Base-by-base conservation (phyloP, 163 green algal genomes). In the Botryococcus braunii region DNA sequence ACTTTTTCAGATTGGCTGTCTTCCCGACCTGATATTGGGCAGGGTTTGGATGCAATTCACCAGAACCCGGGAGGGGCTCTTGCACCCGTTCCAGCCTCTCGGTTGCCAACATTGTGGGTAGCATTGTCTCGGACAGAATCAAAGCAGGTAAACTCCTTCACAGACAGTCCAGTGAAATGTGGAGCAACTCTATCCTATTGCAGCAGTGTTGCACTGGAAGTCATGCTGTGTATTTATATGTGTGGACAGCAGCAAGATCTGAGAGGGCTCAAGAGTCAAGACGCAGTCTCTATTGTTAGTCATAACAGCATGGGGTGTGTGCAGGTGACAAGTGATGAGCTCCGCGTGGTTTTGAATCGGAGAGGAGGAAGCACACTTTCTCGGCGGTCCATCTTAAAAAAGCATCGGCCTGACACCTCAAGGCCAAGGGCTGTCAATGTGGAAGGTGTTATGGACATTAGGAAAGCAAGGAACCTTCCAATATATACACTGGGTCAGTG, bases 341-440 rank as follows among this genome's bases (percentile, higher is more conserved):
- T 78, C 74, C 63, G 67, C 31, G 35, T 71, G 56, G 85, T 95
- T 76, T 79, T 94, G 65, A 48, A 41, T 48, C 78, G 82, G 69
- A 83, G 91, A 36, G 73, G 74, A 25, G 91, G 91, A 40, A 70
- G 65, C 52, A 88, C 85, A n/a, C 82, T 97, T 35, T 88, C 79
- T 13, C 74, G 79, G 21, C 78, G 82, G 52, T 93, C 88, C 69
- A 96, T 97, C 75, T 83, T 97, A 49, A 97, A 96, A 75, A 21
- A 7, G 11, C n/a, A 35, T 7, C 50, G 32, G 52, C 52, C 67
- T 6, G 35, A 55, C 58, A 68, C 58, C n/a, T 27, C n/a, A n/a
- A n/a, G n/a, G n/a, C n/a, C n/a, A n/a, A 17, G 43, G 43, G 46
- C 32, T 4, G 43, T 80, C 59, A 56, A 68, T 23, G 52, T 82